Conservation (phyloP, 139 green algal genomes). For the Pycnococcus provasolii region DNA sequence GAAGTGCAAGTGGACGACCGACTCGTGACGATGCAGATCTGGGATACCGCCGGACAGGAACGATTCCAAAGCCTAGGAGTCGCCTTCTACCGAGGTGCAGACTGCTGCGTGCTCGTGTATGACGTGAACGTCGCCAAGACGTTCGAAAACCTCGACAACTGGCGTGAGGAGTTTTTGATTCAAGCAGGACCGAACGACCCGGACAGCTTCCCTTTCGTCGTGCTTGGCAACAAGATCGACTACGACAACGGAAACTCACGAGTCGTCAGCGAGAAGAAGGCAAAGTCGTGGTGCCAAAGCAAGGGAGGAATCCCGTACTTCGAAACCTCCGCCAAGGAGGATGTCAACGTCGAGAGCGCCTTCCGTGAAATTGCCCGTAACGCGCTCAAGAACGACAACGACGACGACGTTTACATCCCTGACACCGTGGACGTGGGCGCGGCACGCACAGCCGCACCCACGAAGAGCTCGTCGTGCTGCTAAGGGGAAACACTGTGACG, state of each 20-base stretch:
- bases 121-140: constrained; percentile 91
- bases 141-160: constrained; percentile 97
- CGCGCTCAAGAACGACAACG: constrained; percentile 80
- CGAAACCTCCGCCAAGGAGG: constrained; percentile 85
- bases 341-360: constrained; percentile 81
- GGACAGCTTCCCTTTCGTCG: constrained; percentile 96
- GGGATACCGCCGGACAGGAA: constrained; percentile 96
- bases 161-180: constrained; percentile 92
- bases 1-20: constrained; percentile 94
- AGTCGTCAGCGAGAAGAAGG: constrained; percentile 83
- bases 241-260: constrained; percentile 63
- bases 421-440: constrained; percentile 87
- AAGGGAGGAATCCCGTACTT: constrained; percentile 91
- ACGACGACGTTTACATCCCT: constrained; percentile 73
- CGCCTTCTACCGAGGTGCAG: constrained; percentile 94
- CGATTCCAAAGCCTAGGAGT: constrained; percentile 93
- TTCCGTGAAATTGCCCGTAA: constrained; percentile 84
- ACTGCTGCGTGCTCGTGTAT: constrained; percentile 96
- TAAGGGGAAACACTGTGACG: constrained; percentile 12
- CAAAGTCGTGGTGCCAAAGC: constrained; percentile 73
- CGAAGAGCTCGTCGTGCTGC: constrained; percentile 56
- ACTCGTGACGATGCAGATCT: constrained; percentile 97
- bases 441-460: constrained; percentile 23
- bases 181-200: constrained; percentile 76
- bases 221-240: constrained; percentile 98